A percentile compares a stretch with the other conserved stretches of the same genome.
Evolutionary conservation across 1,139 yeast genomes (phyloP).

Genomic region (Suhomyces kunorum): DNA sequence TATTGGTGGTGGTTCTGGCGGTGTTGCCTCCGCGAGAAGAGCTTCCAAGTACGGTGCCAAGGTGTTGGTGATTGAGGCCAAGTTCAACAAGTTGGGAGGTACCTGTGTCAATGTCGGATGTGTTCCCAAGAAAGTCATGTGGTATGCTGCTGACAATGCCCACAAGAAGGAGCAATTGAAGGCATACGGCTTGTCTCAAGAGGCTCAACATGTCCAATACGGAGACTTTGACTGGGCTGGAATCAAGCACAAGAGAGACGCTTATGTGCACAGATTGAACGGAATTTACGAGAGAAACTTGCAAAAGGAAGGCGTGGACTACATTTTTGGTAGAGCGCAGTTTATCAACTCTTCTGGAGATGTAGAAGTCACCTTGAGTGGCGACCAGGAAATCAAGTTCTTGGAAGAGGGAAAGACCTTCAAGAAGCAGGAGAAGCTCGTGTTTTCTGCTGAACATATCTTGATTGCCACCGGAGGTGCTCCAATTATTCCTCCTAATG

Average conservation of each 20-base stretch:
- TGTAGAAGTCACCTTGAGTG: slow-evolving; percentile 67
- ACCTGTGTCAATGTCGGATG: slow-evolving; percentile 99
- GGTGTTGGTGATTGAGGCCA: slow-evolving; percentile 77
- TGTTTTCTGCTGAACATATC: slow-evolving; percentile 77
- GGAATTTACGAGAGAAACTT: slow-evolving; percentile 91
- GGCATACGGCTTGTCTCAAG: slow-evolving; percentile 75
- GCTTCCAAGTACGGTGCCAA: slow-evolving; percentile 95
- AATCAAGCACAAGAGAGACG: slow-evolving; percentile 87
- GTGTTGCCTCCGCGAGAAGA: slow-evolving; percentile 95
- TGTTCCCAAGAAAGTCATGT: slow-evolving; percentile 98
- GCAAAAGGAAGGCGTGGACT: slow-evolving; percentile 85
- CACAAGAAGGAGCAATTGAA: slow-evolving; percentile 68
- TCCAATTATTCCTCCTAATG: slow-evolving; percentile 66
- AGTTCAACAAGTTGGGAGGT: slow-evolving; percentile 75
- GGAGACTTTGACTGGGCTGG: slow-evolving; percentile 76
- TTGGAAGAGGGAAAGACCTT: slow-evolving; percentile 30
- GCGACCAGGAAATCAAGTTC: slow-evolving; percentile 43
- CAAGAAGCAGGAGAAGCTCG: slow-evolving; percentile 53
- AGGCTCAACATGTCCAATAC: slow-evolving; percentile 49
- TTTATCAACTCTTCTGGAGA: slow-evolving; percentile 65
- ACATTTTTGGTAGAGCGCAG: slow-evolving; percentile 82
- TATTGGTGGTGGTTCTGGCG: slow-evolving; percentile 99
- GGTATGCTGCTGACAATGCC: slow-evolving; percentile 94
- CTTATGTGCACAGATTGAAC: slow-evolving; percentile 80
- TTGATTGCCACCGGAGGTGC: slow-evolving; percentile 94